Conservation (phyloP, 1,139 yeast genomes). For the Kodamaea arcana region DNA sequence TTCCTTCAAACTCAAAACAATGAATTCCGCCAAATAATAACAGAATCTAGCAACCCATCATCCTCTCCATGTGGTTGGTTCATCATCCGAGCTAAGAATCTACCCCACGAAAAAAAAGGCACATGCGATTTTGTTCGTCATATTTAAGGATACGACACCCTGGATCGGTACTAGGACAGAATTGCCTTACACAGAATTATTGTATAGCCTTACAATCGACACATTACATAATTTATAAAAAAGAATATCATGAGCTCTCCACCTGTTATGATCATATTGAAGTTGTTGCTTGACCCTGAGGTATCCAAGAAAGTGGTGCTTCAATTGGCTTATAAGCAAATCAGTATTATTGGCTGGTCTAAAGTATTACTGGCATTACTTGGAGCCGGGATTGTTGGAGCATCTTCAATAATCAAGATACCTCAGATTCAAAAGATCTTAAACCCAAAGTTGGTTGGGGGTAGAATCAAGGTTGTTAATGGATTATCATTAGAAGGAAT, state of each 20-base stretch:
- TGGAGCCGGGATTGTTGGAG: constrained; percentile 37
- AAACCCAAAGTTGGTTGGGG: constrained; percentile 24
- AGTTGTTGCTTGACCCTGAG: constrained; percentile 37
- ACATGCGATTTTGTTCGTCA: neutral
- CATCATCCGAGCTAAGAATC: neutral
- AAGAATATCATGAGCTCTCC: constrained; percentile 5
- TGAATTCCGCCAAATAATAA: too few species aligned
- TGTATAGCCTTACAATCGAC: too few species aligned
- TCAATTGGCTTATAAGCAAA: constrained; percentile 36
- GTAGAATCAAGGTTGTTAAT: constrained; percentile 30
- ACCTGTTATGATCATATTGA: constrained; percentile 19
- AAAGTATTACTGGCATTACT: constrained; percentile 32
- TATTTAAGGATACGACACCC: neutral
- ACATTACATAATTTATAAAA: too few species aligned
- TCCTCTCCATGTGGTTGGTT: too few species aligned
- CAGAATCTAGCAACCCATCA: too few species aligned
- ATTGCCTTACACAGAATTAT: too few species aligned
- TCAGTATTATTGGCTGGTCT: constrained; percentile 34
- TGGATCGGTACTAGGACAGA: too few species aligned
- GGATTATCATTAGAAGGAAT: constrained; percentile 39
- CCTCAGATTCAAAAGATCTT: constrained; percentile 42
- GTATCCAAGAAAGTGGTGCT: constrained; percentile 38
- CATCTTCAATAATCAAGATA: constrained; percentile 37
- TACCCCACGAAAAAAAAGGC: neutral
- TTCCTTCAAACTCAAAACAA: too few species aligned